Evolutionary conservation across 768 basidiomycete genomes (phyloP), one percentile per base, ranked within the genome.

Genomic region (Termitomyces sp.): DNA sequence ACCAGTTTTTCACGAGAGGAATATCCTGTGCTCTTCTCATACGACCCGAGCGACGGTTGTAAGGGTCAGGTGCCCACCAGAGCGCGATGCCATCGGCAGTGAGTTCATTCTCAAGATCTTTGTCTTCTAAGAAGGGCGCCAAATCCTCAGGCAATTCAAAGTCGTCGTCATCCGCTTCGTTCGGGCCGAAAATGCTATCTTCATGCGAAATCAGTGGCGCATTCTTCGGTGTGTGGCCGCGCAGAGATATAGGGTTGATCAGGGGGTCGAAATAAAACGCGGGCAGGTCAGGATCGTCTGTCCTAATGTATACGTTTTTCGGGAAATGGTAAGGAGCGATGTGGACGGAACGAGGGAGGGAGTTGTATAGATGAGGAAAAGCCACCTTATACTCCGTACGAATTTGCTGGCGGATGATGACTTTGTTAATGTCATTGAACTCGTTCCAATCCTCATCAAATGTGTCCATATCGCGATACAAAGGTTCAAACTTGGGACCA

Each of bases 361-460:
- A 97, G 75, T 99, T 99, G 77, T 99, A 99, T 1, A 99, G 82
- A 68, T 99, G 96, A 34, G 97, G 96, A 81, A 98, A 98, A 2
- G 95, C 96, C 54, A 99, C 95, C 72, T 96, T 98, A 83, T 99
- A 98, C 75, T 99, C 97, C 2, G 96, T 98, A 48, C 97, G 85
- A 63, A 98, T 96, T 72, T 97, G 93, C 69, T 98, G 95, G 22
- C 97, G 95, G 65, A 99, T 98, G 72, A 99, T 96, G 68, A 99
- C 91, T 74, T 99, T 99, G 77, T 97, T 95, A 74, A 98, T 97
- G 69, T 99, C 97, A 70, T 99, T 99, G 68, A 99, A 99, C 72
- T 97, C 95, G 72, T 97, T 97, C 95, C 95, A 97, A 69, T 99
- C 97, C 70, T 98, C 97, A 68, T 99, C 97, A 65, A 93, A 98